Conservation (phyloP, 352 stramenopile species). For the Bremia lactucae region DNA sequence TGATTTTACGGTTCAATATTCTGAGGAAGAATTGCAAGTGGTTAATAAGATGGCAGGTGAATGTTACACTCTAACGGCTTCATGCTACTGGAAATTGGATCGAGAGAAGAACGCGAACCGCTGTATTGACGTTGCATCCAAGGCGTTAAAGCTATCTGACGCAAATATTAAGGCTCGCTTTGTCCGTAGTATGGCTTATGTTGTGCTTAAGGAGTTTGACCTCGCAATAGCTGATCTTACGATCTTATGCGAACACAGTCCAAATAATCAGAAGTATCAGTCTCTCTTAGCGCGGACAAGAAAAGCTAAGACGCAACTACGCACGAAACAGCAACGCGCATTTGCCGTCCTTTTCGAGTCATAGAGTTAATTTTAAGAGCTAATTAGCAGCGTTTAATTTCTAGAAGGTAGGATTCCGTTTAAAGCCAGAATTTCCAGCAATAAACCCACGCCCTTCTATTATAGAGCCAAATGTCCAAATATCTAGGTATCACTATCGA, state of each 20-base stretch:
- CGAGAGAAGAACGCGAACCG: conserved; percentile 14
- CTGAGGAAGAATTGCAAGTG: conserved; percentile 18
- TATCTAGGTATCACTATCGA: conserved; percentile 9
- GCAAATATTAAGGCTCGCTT: conserved; percentile 54
- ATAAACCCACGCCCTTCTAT: conserved; percentile 27
- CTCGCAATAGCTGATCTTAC: conserved; percentile 44
- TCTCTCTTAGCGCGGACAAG: conserved; percentile 22
- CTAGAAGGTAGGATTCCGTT: conserved; percentile 43
- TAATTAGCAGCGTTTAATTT: conserved; percentile 37
- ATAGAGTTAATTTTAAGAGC: background rate
- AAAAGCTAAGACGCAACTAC: conserved; percentile 22
- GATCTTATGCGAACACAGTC: conserved; percentile 23
- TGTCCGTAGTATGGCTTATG: conserved; percentile 50
- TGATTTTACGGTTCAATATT: conserved; percentile 28
- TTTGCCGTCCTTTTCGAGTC: conserved; percentile 28
- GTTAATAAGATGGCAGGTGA: conserved; percentile 29
- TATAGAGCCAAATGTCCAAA: conserved; percentile 5
- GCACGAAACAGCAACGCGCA: conserved; percentile 29
- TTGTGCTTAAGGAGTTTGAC: conserved; percentile 44
- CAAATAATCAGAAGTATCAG: conserved; percentile 33
- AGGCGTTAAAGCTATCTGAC: conserved; percentile 31
- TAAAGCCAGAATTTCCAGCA: conserved; percentile 18
- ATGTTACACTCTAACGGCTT: conserved; percentile 53
- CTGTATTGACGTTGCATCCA: conserved; percentile 41
- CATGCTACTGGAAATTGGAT: conserved; percentile 42